Evolutionary conservation across 441 rosid genomes (phyloP).

Genomic region (Corymbia calophylla): DNA sequence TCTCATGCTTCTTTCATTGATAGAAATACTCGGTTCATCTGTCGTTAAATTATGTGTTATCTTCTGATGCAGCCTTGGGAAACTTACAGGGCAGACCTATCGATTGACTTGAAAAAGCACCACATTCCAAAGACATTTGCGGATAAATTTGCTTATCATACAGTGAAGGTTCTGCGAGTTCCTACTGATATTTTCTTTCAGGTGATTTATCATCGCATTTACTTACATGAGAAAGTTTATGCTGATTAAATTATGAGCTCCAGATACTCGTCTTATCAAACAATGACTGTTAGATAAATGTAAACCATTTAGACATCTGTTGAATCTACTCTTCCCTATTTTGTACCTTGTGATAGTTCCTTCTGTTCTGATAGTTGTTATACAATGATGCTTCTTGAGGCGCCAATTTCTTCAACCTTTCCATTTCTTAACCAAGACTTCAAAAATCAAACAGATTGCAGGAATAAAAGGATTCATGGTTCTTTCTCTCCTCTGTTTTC

Average conservation of each 20-base stretch:
- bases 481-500: background rate
- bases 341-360: background rate
- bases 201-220: slow-evolving; percentile 17
- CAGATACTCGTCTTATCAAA: background rate
- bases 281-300: background rate
- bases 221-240: background rate
- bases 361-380: background rate
- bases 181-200: slow-evolving; percentile 72
- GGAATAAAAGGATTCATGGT: background rate
- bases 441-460: background rate
- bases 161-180: slow-evolving; percentile 50
- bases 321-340: background rate
- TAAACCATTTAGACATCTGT: background rate
- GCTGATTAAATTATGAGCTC: background rate
- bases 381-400: background rate
- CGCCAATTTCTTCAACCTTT: background rate
- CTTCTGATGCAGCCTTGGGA: slow-evolving; percentile 66
- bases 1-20: background rate
- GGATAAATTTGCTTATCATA: slow-evolving; percentile 59
- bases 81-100: slow-evolving; percentile 35
- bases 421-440: background rate
- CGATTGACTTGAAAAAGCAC: slow-evolving; percentile 71
- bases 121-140: slow-evolving; percentile 44
- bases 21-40: background rate
- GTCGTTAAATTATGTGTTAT: background rate